phyloP scores from a whole-genome alignment of 1,284 basidiomycete species.

The Pseudomicrostroma phylloplanum region DNA sequence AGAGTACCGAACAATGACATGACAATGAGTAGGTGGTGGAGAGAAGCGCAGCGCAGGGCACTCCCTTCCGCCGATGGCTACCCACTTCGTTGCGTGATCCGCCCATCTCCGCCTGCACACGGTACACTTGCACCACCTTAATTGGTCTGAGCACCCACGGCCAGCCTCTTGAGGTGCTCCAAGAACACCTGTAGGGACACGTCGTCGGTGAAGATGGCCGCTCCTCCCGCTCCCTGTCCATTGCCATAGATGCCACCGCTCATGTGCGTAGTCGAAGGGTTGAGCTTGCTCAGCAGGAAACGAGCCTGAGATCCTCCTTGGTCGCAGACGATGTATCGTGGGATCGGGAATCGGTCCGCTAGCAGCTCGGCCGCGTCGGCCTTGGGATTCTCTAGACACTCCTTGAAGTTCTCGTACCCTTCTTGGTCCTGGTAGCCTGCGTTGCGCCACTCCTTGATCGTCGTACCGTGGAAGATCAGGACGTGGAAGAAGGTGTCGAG shows the following conservation, averaged over 20 bases:
- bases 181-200: slow-evolving; percentile 58
- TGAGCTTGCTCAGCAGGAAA: slow-evolving; percentile 91
- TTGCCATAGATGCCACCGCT: slow-evolving; percentile 60
- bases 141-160: slow-evolving; percentile 43
- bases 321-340: slow-evolving; percentile 95
- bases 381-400: slow-evolving; percentile 77
- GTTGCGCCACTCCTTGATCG: slow-evolving; percentile 94
- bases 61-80: too few relatives aligned
- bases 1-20: too few relatives aligned
- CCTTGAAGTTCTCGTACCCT: slow-evolving; percentile 97
- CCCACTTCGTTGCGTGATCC: too few relatives aligned
- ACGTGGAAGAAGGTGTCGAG: slow-evolving; percentile 99
- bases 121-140: slow-evolving; percentile 11
- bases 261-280: slow-evolving; percentile 97
- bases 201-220: slow-evolving; percentile 98
- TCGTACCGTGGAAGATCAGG: slow-evolving; percentile 98
- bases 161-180: slow-evolving; percentile 53
- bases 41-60: too few relatives aligned
- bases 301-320: slow-evolving; percentile 95
- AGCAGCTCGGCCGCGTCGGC: slow-evolving; percentile 70
- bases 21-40: too few relatives aligned
- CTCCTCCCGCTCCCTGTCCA: slow-evolving; percentile 55
- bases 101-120: too few relatives aligned
- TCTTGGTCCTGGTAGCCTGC: slow-evolving; percentile 99
- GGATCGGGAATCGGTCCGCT: slow-evolving; percentile 90